Conservation (phyloP, 73 alveolate species). For the Paramecium tetraurelia region DNA sequence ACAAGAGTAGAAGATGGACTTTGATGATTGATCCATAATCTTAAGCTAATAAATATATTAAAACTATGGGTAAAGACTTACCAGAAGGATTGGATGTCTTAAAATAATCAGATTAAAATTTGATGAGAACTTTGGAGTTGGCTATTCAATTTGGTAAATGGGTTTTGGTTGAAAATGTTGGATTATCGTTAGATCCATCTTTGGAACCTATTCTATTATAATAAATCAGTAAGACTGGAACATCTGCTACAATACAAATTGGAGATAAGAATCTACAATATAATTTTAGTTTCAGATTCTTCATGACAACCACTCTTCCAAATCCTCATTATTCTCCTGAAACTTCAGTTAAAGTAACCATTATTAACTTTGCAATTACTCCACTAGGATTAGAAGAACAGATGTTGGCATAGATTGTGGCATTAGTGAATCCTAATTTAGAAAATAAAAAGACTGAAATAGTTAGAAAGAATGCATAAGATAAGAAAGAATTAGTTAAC, state of each 20-base stretch:
- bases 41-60: constrained; percentile 67
- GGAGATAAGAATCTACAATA: constrained; percentile 81
- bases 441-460: constrained; percentile 91
- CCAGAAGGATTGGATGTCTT: constrained; percentile 46
- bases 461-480: constrained; percentile 85
- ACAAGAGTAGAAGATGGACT: constrained; percentile 98
- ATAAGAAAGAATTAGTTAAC: constrained; percentile 82
- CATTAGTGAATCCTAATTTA: constrained; percentile 92
- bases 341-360: constrained; percentile 97
- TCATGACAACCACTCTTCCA: constrained; percentile 97
- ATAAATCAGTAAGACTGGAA: constrained; percentile 87
- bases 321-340: constrained; percentile 99
- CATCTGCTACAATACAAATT: constrained; percentile 76
- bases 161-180: constrained; percentile 99
- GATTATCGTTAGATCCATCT: constrained; percentile 99
- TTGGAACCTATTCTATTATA: constrained; percentile 96
- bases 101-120: constrained; percentile 67
- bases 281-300: constrained; percentile 88
- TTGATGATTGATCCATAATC: constrained; percentile 99
- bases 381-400: constrained; percentile 99
- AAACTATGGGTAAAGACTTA: constrained; percentile 67
- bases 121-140: constrained; percentile 90
- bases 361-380: constrained; percentile 99
- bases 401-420: constrained; percentile 89
- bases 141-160: constrained; percentile 98